Conservation (phyloP, 1,284 basidiomycete genomes). For the Pseudozyma sp. region DNA sequence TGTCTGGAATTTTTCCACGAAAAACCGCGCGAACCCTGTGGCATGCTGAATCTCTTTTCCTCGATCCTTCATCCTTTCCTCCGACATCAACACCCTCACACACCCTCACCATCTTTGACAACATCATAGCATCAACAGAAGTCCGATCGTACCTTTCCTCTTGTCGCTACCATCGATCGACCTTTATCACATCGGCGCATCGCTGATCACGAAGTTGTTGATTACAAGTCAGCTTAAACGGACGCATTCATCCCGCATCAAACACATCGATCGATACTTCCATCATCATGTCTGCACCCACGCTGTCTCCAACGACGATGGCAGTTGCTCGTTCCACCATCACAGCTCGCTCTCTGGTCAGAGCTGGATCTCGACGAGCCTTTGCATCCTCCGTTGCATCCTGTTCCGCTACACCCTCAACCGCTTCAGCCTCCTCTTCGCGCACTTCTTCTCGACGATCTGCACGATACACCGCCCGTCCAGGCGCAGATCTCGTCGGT, state of each 20-base stretch:
- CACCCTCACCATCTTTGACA: not conserved
- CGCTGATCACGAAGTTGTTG: not conserved
- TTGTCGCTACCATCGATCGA: not conserved
- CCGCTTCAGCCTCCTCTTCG: constrained; percentile 7
- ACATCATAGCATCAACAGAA: not conserved
- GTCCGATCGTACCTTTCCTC: not conserved
- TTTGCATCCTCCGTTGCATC: not conserved
- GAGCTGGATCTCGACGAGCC: not conserved
- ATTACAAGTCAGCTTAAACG: not conserved
- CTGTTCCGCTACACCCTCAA: constrained; percentile 6
- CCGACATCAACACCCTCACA: not conserved
- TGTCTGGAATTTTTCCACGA: constrained; percentile 7
- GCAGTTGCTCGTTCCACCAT: not conserved
- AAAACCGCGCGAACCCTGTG: constrained; percentile 1
- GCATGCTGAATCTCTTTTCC: not conserved
- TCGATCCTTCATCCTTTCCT: constrained; percentile 2
- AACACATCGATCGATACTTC: not conserved
- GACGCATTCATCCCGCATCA: not conserved
- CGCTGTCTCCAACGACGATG: constrained; percentile 1
- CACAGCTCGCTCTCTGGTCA: not conserved
- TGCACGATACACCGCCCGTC: constrained; percentile 39
- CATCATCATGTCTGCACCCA: not conserved
- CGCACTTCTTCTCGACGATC: constrained; percentile 21
- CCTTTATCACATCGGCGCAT: not conserved
- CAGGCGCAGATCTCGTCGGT: constrained; percentile 55